These are phyloP conservation scores for Xylaria sp. DNA, from an alignment of 2,329 filamentous ascomycete species.

Conservation along the genomic window DNA sequence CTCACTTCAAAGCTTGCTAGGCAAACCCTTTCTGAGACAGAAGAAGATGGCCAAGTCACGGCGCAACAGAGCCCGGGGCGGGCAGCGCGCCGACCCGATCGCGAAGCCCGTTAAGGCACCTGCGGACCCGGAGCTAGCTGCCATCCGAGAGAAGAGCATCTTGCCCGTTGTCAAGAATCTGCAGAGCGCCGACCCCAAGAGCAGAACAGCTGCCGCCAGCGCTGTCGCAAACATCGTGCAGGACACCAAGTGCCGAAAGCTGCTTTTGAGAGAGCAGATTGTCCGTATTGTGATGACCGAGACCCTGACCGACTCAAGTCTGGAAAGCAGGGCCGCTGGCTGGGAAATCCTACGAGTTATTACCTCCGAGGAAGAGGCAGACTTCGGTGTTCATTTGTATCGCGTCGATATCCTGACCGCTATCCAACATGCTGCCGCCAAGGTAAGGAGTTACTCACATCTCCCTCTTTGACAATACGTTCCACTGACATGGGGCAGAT, in stretches of 20 bases:
- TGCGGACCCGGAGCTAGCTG: conserved; percentile 57
- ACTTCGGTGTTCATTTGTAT: conserved; percentile 62
- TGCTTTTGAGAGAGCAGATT: conserved; percentile 61
- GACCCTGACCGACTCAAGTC: conserved; percentile 56
- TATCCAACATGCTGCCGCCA: conserved; percentile 50
- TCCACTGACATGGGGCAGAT: conserved; percentile 32
- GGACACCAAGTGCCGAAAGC: conserved; percentile 56
- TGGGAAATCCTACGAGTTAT: conserved; percentile 62
- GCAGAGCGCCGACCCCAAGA: conserved; percentile 53
- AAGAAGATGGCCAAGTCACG: conserved; percentile 55
- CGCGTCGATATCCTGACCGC: conserved; percentile 57
- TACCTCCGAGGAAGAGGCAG: conserved; percentile 57
- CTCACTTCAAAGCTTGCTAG: neutral
- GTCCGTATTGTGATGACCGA: conserved; percentile 58
- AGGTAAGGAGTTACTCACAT: conserved; percentile 37
- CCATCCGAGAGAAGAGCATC: conserved; percentile 58
- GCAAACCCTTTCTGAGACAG: neutral
- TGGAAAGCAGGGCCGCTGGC: conserved; percentile 60
- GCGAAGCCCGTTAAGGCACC: conserved; percentile 55
- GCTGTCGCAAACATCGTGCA: conserved; percentile 59
- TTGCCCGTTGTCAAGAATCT: conserved; percentile 58
- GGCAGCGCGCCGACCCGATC: conserved; percentile 50
- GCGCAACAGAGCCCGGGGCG: conserved; percentile 45
- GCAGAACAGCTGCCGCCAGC: conserved; percentile 53
- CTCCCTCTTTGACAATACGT: neutral